Evolutionary conservation across 83 land plant genomes (phyloP).

Genomic region (Thuja plicata): DNA sequence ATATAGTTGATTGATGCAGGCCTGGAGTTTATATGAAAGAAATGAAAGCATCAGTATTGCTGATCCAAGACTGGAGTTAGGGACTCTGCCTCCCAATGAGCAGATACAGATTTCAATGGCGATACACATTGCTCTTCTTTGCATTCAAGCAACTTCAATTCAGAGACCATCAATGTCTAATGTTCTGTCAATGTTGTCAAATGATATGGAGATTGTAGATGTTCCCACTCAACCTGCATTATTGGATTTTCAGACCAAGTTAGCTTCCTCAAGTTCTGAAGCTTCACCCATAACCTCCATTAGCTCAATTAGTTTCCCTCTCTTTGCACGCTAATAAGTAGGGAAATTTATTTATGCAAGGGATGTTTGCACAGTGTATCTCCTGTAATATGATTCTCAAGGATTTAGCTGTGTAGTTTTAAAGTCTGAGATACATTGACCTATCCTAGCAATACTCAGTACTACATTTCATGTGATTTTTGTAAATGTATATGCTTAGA

Average conservation of each 20-base stretch:
- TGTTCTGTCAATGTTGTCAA: slow-evolving; percentile 1
- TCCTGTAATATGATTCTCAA: too few relatives aligned
- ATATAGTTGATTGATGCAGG: neutral
- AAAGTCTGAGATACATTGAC: too few relatives aligned
- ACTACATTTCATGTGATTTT: neutral
- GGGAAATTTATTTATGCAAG: too few relatives aligned
- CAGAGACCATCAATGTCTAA: slow-evolving; percentile 7
- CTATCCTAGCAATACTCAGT: neutral
- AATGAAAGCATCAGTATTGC: neutral
- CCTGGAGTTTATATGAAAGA: neutral
- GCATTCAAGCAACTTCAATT: slow-evolving; percentile 6
- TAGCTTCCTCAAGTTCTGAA: neutral
- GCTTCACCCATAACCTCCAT: neutral
- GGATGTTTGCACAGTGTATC: too few relatives aligned
- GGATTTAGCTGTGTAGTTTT: too few relatives aligned
- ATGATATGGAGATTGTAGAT: neutral
- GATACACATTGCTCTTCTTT: neutral
- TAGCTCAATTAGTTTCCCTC: neutral
- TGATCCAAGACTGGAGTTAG: neutral
- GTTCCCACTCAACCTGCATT: neutral
- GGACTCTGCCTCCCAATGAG: neutral
- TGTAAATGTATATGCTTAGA: neutral
- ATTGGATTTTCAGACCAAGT: neutral
- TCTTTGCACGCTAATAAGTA: neutral
- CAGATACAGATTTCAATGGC: neutral